Evolutionary conservation across 495 filamentous ascomycete species (phyloP).

Genomic region (Neurospora sp.): DNA sequence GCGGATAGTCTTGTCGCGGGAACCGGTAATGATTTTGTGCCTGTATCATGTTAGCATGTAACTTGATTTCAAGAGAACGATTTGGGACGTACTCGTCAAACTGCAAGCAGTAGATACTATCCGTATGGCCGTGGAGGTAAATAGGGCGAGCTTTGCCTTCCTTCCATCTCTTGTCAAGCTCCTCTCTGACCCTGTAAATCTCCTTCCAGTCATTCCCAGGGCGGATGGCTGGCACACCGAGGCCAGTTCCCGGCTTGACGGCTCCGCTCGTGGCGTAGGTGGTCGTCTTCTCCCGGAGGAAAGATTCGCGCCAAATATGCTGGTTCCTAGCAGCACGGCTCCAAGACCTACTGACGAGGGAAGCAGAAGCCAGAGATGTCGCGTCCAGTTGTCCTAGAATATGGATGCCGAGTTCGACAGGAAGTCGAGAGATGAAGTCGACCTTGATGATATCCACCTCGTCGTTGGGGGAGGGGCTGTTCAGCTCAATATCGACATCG

Average conservation of each 20-base stretch:
- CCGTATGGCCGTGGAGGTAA: slow-evolving; percentile 83
- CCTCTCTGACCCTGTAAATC: slow-evolving; percentile 65
- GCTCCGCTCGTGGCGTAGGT: slow-evolving; percentile 42
- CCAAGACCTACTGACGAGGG: slow-evolving; percentile 59
- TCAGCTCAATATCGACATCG: slow-evolving; percentile 26
- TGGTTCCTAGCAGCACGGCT: slow-evolving; percentile 46
- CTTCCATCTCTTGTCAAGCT: slow-evolving; percentile 71
- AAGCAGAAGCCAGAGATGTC: slow-evolving; percentile 48
- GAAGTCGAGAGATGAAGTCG: slow-evolving; percentile 61
- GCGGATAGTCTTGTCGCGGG: slow-evolving; percentile 86
- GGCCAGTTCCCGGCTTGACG: slow-evolving; percentile 34
- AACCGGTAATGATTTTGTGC: slow-evolving; percentile 92
- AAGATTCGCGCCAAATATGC: slow-evolving; percentile 71
- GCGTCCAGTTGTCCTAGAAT: slow-evolving; percentile 63
- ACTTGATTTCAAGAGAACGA: neutral
- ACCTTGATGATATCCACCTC: slow-evolving; percentile 27
- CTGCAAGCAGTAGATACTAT: slow-evolving; percentile 95
- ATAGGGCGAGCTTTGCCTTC: slow-evolving; percentile 66
- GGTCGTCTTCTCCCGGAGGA: slow-evolving; percentile 52
- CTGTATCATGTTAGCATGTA: slow-evolving; percentile 11
- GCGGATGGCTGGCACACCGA: slow-evolving; percentile 38
- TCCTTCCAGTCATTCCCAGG: slow-evolving; percentile 68
- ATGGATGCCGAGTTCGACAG: slow-evolving; percentile 61
- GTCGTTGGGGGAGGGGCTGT: slow-evolving; percentile 29
- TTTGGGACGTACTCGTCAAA: slow-evolving; percentile 73